These are phyloP conservation scores for Xerophyta viscosa DNA, from an alignment of 106 monocot species.

Conservation along the genomic window DNA sequence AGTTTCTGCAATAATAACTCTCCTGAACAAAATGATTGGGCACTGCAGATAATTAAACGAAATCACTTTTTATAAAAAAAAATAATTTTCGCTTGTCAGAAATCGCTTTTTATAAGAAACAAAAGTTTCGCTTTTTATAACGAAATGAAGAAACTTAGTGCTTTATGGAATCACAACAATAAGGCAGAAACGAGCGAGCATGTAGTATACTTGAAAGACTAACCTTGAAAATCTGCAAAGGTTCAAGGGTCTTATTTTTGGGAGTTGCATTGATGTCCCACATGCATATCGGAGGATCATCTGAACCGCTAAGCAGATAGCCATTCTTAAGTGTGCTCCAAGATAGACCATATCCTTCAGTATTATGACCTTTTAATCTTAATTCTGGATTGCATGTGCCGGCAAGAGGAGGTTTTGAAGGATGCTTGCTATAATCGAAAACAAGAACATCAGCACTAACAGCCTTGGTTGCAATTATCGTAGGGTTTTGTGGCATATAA, in stretches of 20 bases:
- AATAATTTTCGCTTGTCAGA: too few species aligned
- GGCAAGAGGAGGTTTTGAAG: slow-evolving; percentile 85
- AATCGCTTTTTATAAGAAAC: too few species aligned
- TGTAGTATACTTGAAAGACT: too few species aligned
- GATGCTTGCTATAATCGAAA: slow-evolving; percentile 98
- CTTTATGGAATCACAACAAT: too few species aligned
- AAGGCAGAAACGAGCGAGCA: too few species aligned
- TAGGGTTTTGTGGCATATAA: slow-evolving; percentile 97
- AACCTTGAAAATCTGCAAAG: slow-evolving; percentile 97
- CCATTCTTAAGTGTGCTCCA: slow-evolving; percentile 96
- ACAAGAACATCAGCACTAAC: slow-evolving; percentile 95
- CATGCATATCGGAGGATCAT: slow-evolving; percentile 96
- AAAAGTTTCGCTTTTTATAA: too few species aligned
- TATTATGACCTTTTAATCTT: slow-evolving; percentile 76
- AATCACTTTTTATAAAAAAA: too few species aligned
- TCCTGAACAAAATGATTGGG: too few species aligned
- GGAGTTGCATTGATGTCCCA: slow-evolving; percentile 93
- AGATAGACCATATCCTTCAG: slow-evolving; percentile 99
- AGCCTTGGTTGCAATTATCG: slow-evolving; percentile 94
- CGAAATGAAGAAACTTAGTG: too few species aligned
- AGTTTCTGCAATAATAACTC: too few species aligned
- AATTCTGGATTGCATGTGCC: slow-evolving; percentile 92
- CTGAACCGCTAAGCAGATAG: slow-evolving; percentile 87
- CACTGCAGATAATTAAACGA: too few species aligned
- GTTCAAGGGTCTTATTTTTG: slow-evolving; percentile 83